Evolutionary conservation across 805 yeast species (phyloP), one percentile per base, ranked within the genome.

Genomic region (Candida arabinofermentans): DNA sequence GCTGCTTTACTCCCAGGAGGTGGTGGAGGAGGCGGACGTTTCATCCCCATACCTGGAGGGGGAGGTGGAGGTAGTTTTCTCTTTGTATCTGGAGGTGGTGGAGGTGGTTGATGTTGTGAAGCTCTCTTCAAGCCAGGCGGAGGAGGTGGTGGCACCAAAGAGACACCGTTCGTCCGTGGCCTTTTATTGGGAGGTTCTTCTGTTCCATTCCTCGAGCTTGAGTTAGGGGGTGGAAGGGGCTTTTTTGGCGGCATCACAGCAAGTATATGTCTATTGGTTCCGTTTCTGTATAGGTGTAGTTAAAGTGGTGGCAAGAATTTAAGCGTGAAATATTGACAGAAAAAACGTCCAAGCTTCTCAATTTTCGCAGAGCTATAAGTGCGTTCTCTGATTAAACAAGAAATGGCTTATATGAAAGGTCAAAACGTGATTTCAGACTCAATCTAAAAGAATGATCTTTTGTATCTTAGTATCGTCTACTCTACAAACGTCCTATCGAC

Each of bases 11-110:
- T 41, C 17, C 57, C 61, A 9, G 66, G 64, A 7, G 69, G 64
- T 13, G 66, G 64, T 8, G 69, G 64, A 13, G 70, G 66, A 27
- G 66, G 66, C 21, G 59, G 58, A 13, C 59, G 54, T 9, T 19
- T 21, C n/a, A 22, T 17, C 26, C 35, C 35, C 8, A 24, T 18
- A 5, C 39, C 26, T 37, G 44, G 40, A 23, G 50, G 51, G 6
- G 51, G 53, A 8, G 48, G 51, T 8, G 49, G 53, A n/a, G 46
- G 41, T 10, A 18, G 18, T 24, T 34, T 26, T 23, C 24, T 19
- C n/a, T 29, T 19, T 7, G 21, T 10, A 13, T 42, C 32, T 14
- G 45, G 31, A 13, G 43, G 34, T 21, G 53, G 47, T 14, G 51
- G 48, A 8, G 51, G 53, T 14, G 49, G 49, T 13, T 39, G 36